phyloP scores from a whole-genome alignment of 495 filamentous ascomycete species.

The Trichoderma virens region DNA sequence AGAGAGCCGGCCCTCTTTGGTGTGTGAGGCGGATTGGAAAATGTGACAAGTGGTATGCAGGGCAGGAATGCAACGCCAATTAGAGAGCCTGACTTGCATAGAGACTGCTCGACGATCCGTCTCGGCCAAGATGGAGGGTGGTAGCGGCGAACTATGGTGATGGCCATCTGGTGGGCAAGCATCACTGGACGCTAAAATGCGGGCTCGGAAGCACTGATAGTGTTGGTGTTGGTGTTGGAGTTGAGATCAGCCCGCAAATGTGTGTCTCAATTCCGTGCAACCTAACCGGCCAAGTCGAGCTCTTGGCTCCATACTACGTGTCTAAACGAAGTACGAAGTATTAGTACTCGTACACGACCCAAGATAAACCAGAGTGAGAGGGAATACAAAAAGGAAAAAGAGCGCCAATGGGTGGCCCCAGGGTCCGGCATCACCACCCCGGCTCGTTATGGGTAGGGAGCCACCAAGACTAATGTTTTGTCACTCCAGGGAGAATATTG shows the following conservation, averaged over 20 bases:
- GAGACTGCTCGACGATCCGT: background rate
- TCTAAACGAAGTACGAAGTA: background rate
- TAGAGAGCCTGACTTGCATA: background rate
- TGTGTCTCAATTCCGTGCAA: background rate
- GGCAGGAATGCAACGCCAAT: background rate
- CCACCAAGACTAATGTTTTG: background rate
- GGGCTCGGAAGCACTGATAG: background rate
- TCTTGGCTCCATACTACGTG: background rate
- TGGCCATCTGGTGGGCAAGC: background rate
- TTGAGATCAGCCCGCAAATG: background rate
- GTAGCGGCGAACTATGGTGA: background rate
- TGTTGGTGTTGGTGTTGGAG: background rate
- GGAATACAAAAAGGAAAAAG: background rate
- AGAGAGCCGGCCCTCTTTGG: background rate
- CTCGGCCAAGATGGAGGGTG: background rate
- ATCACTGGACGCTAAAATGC: background rate
- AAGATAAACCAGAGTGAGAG: background rate
- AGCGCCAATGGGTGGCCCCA: background rate
- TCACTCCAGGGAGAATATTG: background rate
- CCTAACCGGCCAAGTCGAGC: background rate
- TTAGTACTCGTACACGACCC: background rate
- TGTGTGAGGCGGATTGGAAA: background rate
- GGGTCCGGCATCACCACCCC: background rate
- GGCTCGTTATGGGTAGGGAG: background rate
- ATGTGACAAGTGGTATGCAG: conserved; percentile 4